Conservation (phyloP, 228 moss, liverwort and hornwort species). For the Sphagnum magellanicum region DNA sequence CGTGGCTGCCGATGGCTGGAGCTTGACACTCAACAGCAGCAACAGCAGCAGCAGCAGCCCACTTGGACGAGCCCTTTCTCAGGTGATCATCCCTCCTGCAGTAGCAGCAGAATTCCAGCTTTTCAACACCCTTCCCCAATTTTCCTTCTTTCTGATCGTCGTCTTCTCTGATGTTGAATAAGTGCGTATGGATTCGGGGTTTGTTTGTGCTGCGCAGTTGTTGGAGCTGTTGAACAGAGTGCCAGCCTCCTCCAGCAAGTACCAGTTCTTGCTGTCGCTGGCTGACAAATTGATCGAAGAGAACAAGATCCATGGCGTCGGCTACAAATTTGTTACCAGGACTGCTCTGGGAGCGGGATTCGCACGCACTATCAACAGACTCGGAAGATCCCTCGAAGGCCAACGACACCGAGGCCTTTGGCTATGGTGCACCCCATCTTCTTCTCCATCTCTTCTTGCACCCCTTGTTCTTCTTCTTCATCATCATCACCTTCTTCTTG, state of each 20-base stretch:
- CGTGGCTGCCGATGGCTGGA: background rate
- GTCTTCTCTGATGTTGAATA: background rate
- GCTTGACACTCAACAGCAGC: background rate
- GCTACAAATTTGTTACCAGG: constrained; percentile 52
- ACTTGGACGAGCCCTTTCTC: constrained; percentile 53
- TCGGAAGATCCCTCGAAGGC: constrained; percentile 46
- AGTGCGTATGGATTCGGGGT: background rate
- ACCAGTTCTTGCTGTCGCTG: constrained; percentile 52
- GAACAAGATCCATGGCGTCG: constrained; percentile 51
- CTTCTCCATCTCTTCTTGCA: background rate
- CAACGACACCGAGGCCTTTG: constrained; percentile 23
- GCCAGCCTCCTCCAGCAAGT: constrained; percentile 68
- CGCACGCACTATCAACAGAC: constrained; percentile 51
- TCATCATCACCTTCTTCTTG: no score
- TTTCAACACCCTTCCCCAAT: background rate
- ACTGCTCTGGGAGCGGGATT: constrained; percentile 60
- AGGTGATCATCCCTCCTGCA: constrained; percentile 18
- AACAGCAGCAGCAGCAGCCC: constrained; percentile 19
- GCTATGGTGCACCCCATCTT: constrained; percentile 23
- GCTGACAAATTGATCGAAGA: constrained; percentile 72
- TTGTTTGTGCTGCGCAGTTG: constrained; percentile 24
- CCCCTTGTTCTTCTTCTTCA: no score
- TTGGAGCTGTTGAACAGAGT: constrained; percentile 69
- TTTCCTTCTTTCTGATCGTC: background rate
- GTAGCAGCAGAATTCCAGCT: background rate